Evolutionary conservation across 108 stramenopile genomes (phyloP).

Genomic region (Schizochytrium sp.): DNA sequence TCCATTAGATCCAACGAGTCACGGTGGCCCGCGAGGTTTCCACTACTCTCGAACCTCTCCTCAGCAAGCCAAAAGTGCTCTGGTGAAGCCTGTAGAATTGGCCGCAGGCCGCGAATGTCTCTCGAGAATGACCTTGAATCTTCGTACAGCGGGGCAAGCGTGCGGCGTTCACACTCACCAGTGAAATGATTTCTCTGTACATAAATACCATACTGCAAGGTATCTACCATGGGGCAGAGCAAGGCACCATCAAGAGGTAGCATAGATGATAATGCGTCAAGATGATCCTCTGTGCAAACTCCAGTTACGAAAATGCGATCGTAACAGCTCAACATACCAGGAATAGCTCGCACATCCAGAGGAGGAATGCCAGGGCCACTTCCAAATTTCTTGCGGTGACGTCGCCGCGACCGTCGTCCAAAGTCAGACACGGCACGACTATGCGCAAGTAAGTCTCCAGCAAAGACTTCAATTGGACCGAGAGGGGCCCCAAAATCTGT

Average conservation of each 20-base stretch:
- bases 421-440: constrained; percentile 45
- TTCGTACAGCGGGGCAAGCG: constrained; percentile 53
- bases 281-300: constrained; percentile 41
- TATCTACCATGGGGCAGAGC: constrained; percentile 31
- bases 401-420: not conserved
- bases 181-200: constrained; percentile 51
- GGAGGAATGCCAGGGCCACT: not conserved
- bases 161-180: constrained; percentile 46
- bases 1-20: constrained; percentile 1
- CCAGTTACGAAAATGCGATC: constrained; percentile 57
- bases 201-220: constrained; percentile 25
- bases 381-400: constrained; percentile 21
- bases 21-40: not conserved
- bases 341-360: not conserved
- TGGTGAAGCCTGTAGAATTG: not conserved
- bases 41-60: not conserved
- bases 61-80: not conserved
- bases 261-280: constrained; percentile 27
- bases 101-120: constrained; percentile 5
- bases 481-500: constrained; percentile 55
- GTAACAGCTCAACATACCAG: constrained; percentile 20
- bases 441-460: constrained; percentile 19
- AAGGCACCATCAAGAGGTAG: constrained; percentile 42
- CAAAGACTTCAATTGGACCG: constrained; percentile 35
- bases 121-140: not conserved